Evolutionary conservation across 2,329 filamentous ascomycete species (phyloP).

Genomic region (Xenoacremonium recifei): DNA sequence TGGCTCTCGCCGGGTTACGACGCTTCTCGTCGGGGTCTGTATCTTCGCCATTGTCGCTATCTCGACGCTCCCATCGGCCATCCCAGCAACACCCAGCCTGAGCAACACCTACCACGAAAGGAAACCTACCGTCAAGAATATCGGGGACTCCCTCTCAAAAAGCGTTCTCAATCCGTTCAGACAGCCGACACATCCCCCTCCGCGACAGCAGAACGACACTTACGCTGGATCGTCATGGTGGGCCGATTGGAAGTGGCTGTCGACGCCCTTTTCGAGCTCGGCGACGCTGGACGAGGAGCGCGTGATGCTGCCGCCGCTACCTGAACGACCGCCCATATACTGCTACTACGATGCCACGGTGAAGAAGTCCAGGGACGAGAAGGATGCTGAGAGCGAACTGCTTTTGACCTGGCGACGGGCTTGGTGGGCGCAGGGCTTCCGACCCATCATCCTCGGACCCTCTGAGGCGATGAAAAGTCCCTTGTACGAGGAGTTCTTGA

Average conservation of each 20-base stretch:
- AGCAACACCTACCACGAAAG: constrained; percentile 30
- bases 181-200: constrained; percentile 67
- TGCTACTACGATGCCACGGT: constrained; percentile 80
- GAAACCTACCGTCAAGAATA: constrained; percentile 48
- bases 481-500: constrained; percentile 69
- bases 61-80: constrained; percentile 47
- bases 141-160: constrained; percentile 40
- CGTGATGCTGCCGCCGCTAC: constrained; percentile 76
- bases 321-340: constrained; percentile 72
- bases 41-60: constrained; percentile 55
- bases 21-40: constrained; percentile 50
- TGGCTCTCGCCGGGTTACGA: constrained; percentile 50
- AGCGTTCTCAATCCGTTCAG: constrained; percentile 65
- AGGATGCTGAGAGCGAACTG: constrained; percentile 73
- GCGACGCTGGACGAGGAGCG: constrained; percentile 79
- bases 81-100: constrained; percentile 49
- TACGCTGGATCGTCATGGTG: constrained; percentile 81
- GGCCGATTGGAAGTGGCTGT: constrained; percentile 85
- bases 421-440: constrained; percentile 95
- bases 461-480: constrained; percentile 83
- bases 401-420: constrained; percentile 86
- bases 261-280: constrained; percentile 77
- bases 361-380: constrained; percentile 60
- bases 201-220: constrained; percentile 74
- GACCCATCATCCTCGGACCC: constrained; percentile 74